Percentiles rank a stretch among this genome's conserved stretches.
Conservation (phyloP, 2,329 filamentous ascomycete species). For the Coleophoma cylindrospora region DNA sequence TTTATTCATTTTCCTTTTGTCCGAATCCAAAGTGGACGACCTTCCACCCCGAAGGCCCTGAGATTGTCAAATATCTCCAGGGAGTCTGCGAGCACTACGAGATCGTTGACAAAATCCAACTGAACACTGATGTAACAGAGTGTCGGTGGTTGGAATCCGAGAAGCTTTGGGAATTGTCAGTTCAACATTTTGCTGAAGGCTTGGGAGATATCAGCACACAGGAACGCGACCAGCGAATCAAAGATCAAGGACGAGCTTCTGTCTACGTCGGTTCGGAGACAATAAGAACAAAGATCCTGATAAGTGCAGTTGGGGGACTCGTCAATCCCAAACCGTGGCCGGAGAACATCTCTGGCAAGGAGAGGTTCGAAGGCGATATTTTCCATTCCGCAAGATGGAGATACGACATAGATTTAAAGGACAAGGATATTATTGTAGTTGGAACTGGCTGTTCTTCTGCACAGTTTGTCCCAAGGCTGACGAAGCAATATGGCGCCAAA, state of each 20-base stretch:
- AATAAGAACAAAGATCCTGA: constrained; percentile 47
- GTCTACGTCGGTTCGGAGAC: constrained; percentile 45
- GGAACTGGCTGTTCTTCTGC: constrained; percentile 54
- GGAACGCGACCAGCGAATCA: constrained; percentile 37
- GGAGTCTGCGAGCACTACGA: constrained; percentile 46
- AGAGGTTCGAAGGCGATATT: constrained; percentile 47
- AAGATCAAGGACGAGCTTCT: constrained; percentile 36
- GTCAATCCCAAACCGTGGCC: constrained; percentile 49
- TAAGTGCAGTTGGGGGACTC: constrained; percentile 49
- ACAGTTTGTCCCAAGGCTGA: constrained; percentile 48
- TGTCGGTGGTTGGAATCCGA: constrained; percentile 47
- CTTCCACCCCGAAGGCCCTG: constrained; percentile 40
- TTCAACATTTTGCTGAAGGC: constrained; percentile 44
- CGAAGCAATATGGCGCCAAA: constrained; percentile 37
- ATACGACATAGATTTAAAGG: constrained; percentile 42
- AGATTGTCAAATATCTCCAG: constrained; percentile 46
- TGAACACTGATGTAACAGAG: constrained; percentile 50
- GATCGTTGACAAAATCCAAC: constrained; percentile 51
- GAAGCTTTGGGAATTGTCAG: constrained; percentile 47
- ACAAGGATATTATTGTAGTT: constrained; percentile 51
- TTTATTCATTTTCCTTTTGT: constrained; percentile 52
- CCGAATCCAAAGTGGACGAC: constrained; percentile 46
- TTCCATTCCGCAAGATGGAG: constrained; percentile 55
- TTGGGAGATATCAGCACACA: constrained; percentile 45
- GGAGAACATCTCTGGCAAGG: constrained; percentile 42